Evolutionary conservation across 805 yeast genomes (phyloP).

Genomic region (Monosporozyma yasuniensis): DNA sequence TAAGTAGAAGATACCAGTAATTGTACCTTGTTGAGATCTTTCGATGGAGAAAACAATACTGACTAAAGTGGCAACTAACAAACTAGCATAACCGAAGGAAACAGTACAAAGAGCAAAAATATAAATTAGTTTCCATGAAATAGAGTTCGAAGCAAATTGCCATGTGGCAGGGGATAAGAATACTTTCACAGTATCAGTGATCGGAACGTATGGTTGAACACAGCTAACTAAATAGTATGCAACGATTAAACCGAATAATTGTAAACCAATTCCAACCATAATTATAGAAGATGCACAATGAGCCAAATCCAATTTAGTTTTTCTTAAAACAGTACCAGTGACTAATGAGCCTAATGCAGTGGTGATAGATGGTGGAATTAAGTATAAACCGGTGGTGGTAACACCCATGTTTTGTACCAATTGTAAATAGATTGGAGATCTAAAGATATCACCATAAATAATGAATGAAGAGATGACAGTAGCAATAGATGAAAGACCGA

Average conservation of each 20-base stretch:
- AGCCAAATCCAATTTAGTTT: constrained; percentile 25
- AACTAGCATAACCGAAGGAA: constrained; percentile 43
- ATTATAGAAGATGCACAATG: constrained; percentile 24
- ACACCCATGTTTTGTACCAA: constrained; percentile 44
- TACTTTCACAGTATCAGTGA: constrained; percentile 1
- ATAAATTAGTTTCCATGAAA: constrained; percentile 27
- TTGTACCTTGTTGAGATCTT: constrained; percentile 38
- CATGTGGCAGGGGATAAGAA: constrained; percentile 2
- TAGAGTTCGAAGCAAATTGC: constrained; percentile 11
- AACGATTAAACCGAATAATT: constrained; percentile 16
- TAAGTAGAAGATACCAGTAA: constrained; percentile 41
- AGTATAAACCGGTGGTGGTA: constrained; percentile 45
- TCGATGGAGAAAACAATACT: constrained; percentile 39
- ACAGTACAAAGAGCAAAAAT: constrained; percentile 29
- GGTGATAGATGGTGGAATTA: constrained; percentile 48
- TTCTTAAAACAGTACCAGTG: constrained; percentile 40
- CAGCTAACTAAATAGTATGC: constrained; percentile 13
- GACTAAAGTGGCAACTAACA: constrained; percentile 53
- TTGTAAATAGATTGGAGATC: constrained; percentile 50
- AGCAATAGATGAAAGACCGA: constrained; percentile 44
- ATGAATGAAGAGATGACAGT: constrained; percentile 39
- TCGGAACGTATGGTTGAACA: constrained; percentile 14
- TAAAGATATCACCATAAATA: constrained; percentile 43
- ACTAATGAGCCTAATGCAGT: constrained; percentile 47
- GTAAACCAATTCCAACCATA: constrained; percentile 16